Evolutionary conservation across 176 grass and related monocot genomes (phyloP).

Genomic region (Canna indica): DNA sequence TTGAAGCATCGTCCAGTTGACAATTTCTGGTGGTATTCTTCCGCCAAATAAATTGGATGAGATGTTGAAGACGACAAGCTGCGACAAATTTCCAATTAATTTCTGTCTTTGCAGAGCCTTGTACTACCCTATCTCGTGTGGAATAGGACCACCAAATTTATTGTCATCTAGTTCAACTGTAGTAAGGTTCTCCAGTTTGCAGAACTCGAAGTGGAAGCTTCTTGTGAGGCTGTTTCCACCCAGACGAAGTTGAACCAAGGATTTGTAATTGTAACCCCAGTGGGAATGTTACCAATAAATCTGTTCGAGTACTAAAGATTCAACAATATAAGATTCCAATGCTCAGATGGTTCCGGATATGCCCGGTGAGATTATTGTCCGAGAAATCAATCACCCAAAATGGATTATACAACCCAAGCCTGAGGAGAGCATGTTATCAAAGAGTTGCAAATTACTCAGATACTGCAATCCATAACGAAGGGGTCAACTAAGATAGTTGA

Average conservation of each 20-base stretch:
- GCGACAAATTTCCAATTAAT: slow-evolving; percentile 66
- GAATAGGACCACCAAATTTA: slow-evolving; percentile 78
- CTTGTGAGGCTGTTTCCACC: slow-evolving; percentile 70
- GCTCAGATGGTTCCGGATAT: slow-evolving; percentile 58
- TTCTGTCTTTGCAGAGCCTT: slow-evolving; percentile 66
- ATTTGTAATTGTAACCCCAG: slow-evolving; percentile 61
- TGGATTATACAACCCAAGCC: slow-evolving; percentile 62
- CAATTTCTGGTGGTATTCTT: slow-evolving; percentile 72
- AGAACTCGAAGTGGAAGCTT: slow-evolving; percentile 76
- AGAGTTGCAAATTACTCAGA: slow-evolving; percentile 70
- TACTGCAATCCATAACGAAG: slow-evolving; percentile 78
- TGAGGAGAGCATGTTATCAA: slow-evolving; percentile 73
- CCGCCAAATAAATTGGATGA: slow-evolving; percentile 75
- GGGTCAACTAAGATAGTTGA: slow-evolving; percentile 62
- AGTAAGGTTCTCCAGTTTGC: slow-evolving; percentile 70
- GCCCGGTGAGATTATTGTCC: slow-evolving; percentile 70
- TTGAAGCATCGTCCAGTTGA: slow-evolving; percentile 75
- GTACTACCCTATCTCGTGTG: slow-evolving; percentile 63
- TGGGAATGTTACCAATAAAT: slow-evolving; percentile 77
- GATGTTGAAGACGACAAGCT: slow-evolving; percentile 89
- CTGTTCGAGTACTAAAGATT: slow-evolving; percentile 74
- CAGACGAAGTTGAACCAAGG: slow-evolving; percentile 79
- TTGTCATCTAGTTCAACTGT: slow-evolving; percentile 77
- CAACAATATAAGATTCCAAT: slow-evolving; percentile 86
- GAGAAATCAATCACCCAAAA: slow-evolving; percentile 99